A percentile compares a stretch with the other conserved stretches of the same genome.
Evolutionary conservation across 768 basidiomycete genomes (phyloP).

Genomic region (Psilocybe sp.): DNA sequence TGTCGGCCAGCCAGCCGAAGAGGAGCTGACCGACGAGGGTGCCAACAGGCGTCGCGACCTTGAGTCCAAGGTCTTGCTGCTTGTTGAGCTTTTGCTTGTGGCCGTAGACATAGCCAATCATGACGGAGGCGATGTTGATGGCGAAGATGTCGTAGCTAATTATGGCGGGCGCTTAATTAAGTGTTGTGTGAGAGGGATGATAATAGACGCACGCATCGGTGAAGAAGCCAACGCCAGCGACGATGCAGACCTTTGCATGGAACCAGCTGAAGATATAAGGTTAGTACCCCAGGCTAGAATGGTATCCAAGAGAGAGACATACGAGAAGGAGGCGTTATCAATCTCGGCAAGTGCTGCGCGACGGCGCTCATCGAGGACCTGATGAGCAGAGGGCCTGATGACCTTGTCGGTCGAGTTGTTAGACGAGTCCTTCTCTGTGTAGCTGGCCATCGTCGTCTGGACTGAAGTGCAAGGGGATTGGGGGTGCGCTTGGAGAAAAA

Average conservation of each 20-base stretch:
- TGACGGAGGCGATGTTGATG: slow-evolving; percentile 80
- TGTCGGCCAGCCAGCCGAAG: slow-evolving; percentile 80
- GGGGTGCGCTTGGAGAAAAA: slow-evolving; percentile 1
- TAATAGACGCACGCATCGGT: slow-evolving; percentile 65
- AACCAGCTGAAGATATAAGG: slow-evolving; percentile 56
- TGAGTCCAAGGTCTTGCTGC: slow-evolving; percentile 75
- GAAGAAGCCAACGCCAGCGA: slow-evolving; percentile 86
- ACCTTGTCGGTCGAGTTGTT: slow-evolving; percentile 28
- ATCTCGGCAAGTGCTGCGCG: slow-evolving; percentile 82
- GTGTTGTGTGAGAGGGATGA: not conserved
- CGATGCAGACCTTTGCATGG: slow-evolving; percentile 73
- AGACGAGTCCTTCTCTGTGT: slow-evolving; percentile 37
- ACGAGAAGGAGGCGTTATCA: slow-evolving; percentile 86
- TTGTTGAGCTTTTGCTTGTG: slow-evolving; percentile 36
- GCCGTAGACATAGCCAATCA: slow-evolving; percentile 84
- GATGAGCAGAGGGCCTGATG: slow-evolving; percentile 26
- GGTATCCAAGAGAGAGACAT: slow-evolving; percentile 20
- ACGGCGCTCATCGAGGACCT: slow-evolving; percentile 65
- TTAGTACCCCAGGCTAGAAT: slow-evolving; percentile 3
- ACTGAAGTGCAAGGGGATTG: slow-evolving; percentile 4
- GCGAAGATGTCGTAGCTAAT: slow-evolving; percentile 81
- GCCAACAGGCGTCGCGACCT: slow-evolving; percentile 75
- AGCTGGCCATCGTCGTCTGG: slow-evolving; percentile 27
- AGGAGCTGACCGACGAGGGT: slow-evolving; percentile 73
- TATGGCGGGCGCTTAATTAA: not conserved